Conservation (phyloP, 2,329 filamentous ascomycete species). For the Geoglossum cookeanum region DNA sequence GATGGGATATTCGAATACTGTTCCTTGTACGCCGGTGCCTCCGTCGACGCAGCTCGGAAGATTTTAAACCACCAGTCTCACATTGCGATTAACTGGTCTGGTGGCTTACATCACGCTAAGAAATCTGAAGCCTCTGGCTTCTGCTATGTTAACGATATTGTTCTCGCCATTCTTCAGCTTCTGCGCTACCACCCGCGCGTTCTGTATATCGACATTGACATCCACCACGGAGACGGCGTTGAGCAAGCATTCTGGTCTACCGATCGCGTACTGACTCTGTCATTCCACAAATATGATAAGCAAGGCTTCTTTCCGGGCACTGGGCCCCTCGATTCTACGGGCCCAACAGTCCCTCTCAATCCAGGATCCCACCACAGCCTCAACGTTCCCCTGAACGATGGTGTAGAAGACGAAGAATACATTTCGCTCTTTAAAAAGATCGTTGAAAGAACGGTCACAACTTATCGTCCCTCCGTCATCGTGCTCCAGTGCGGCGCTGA, state of each 20-base stretch:
- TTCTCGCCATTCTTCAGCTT: slow-evolving; percentile 77
- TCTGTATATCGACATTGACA: slow-evolving; percentile 86
- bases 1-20: slow-evolving; percentile 93
- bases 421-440: slow-evolving; percentile 66
- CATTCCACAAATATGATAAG: slow-evolving; percentile 91
- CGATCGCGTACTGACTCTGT: slow-evolving; percentile 78
- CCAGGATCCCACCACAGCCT: slow-evolving; percentile 75
- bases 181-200: slow-evolving; percentile 67
- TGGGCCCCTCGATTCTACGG: slow-evolving; percentile 69
- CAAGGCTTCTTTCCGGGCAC: slow-evolving; percentile 77
- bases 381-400: slow-evolving; percentile 79
- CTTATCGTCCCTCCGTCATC: slow-evolving; percentile 77
- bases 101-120: slow-evolving; percentile 90
- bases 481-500: slow-evolving; percentile 93
- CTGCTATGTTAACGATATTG: slow-evolving; percentile 98
- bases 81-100: slow-evolving; percentile 95
- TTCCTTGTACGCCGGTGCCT: slow-evolving; percentile 78
- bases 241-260: slow-evolving; percentile 83
- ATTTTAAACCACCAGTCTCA: slow-evolving; percentile 73
- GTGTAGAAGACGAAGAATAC: slow-evolving; percentile 83
- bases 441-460: slow-evolving; percentile 57
- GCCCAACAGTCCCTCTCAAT: slow-evolving; percentile 65
- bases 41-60: slow-evolving; percentile 77
- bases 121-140: slow-evolving; percentile 87
- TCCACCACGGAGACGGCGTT: slow-evolving; percentile 80